These are phyloP conservation scores for Boehmeria nivea DNA, from an alignment of 306 rosid genomes.

Conservation along the genomic window DNA sequence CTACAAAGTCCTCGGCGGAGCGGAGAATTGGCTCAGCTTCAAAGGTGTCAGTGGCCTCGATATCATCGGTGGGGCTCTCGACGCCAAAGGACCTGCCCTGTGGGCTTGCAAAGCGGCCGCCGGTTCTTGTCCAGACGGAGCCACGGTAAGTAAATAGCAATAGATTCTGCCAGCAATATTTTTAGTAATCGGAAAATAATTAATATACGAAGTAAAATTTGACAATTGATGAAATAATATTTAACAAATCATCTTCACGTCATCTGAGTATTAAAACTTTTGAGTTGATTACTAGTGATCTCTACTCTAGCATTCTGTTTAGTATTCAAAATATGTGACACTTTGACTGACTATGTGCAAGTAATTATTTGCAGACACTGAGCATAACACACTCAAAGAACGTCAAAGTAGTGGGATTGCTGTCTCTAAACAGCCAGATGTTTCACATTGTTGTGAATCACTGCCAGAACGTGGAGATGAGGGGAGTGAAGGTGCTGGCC, in stretches of 20 bases:
- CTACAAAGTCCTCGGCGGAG: constrained; percentile 18
- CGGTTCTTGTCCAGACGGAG: constrained; percentile 8
- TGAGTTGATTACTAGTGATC: no score
- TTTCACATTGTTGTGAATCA: constrained; percentile 24
- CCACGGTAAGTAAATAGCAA: constrained; percentile 5
- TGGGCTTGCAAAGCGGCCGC: constrained; percentile 19
- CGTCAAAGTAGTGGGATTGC: constrained; percentile 1
- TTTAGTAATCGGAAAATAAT: no score
- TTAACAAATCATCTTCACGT: no score
- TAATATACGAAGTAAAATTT: no score
- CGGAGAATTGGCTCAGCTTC: constrained; percentile 34
- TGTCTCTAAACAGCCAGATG: constrained; percentile 23
- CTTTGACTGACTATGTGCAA: no score
- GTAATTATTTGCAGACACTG: constrained; percentile 7
- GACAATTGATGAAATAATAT: no score
- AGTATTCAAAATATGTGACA: not conserved
- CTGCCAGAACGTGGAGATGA: constrained; percentile 14
- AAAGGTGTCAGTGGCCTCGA: constrained; percentile 30
- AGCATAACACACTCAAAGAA: constrained; percentile 15
- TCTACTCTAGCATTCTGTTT: no score
- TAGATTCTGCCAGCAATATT: not conserved
- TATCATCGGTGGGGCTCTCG: constrained; percentile 45
- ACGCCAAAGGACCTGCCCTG: constrained; percentile 27
- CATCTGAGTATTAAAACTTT: no score
- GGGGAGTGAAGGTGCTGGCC: constrained; percentile 6